These are phyloP conservation scores for Triticum monococcum DNA, from an alignment of 176 grass and related monocot species.

Conservation along the genomic window DNA sequence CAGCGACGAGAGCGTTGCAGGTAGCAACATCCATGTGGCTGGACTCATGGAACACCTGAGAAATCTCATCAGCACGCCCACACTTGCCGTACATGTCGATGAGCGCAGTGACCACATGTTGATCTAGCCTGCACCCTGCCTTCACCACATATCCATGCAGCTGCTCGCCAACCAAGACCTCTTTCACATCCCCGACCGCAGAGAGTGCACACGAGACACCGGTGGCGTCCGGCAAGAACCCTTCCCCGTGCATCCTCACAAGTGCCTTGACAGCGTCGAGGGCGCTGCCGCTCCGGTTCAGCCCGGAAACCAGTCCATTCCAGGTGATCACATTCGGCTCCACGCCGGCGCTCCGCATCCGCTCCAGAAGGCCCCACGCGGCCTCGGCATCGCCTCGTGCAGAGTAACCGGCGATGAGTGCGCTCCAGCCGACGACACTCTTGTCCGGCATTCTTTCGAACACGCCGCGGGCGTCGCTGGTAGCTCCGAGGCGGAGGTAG, in stretches of 20 bases:
- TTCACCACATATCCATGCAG: conserved; percentile 50
- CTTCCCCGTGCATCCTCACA: conserved; percentile 54
- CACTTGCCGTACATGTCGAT: conserved; percentile 66
- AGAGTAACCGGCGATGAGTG: conserved; percentile 40
- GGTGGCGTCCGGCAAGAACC: conserved; percentile 31
- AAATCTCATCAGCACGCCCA: conserved; percentile 39
- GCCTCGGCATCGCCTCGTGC: conserved; percentile 25
- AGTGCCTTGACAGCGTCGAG: conserved; percentile 30
- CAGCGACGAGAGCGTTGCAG: conserved; percentile 54
- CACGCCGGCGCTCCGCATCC: conserved; percentile 35
- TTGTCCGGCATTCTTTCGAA: conserved; percentile 51
- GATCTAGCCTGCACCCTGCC: conserved; percentile 34
- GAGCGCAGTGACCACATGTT: conserved; percentile 46
- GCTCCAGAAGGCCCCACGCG: conserved; percentile 29
- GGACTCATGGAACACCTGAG: conserved; percentile 41
- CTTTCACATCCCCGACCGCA: conserved; percentile 32
- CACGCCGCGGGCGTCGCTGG: conserved; percentile 32
- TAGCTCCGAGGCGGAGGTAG: conserved; percentile 47
- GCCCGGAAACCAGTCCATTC: conserved; percentile 61
- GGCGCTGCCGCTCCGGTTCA: conserved; percentile 49
- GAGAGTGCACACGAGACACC: conserved; percentile 55
- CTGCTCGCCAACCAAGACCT: conserved; percentile 38
- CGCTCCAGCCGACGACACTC: conserved; percentile 57
- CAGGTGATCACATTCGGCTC: conserved; percentile 66
- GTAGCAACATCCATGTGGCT: conserved; percentile 48